Base-by-base conservation (phyloP, 331 rosid species). In the Dryas integrifolia region DNA sequence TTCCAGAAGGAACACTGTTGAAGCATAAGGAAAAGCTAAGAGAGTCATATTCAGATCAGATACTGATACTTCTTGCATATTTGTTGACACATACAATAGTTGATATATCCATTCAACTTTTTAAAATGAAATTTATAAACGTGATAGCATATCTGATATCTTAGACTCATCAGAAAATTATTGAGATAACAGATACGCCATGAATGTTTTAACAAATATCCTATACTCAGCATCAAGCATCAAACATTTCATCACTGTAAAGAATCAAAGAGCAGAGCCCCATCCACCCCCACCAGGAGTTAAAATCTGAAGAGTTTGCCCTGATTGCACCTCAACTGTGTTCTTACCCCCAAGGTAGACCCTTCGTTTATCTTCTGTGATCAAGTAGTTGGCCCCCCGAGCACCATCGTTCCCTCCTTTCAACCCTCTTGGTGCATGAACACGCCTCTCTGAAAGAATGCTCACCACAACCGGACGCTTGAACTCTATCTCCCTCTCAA, bases 251-350 rank as follows among this genome's bases (percentile, higher is more conserved):
- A 11, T 8, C 6, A 45, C 18, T 2, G 18, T 53, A 46, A 74
- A 61, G 67, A 41, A 77, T 83, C 74, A 84, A 76, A 72, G 38
- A 59, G 81, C 79, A 79, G 82, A 85, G 58, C 98, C 98, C 87
- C 91, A 90, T 80, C 96, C 96, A 16, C 98, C 98, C 44, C 98
- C 98, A 55, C 96, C 98, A 51, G 98, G 98, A 72, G 95, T 92
- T 63, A 86, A 82, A 70, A 92, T 88, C 85, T 84, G 92, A 63
- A 92, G 89, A 84, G 76, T 81, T 76, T 92, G 96, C 57, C 98
- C 95, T 0, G 98, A 84, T 63, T 74, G 80, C 72, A 86, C 90
- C 49, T 79, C 72, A 49, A 92, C 81, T 1, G 95, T 75, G 69
- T 90, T 92, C 83, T 90, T 92, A 45, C 98, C 98, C 10, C 98